Conservation (phyloP, 768 basidiomycete genomes). For the Russula compacta region DNA sequence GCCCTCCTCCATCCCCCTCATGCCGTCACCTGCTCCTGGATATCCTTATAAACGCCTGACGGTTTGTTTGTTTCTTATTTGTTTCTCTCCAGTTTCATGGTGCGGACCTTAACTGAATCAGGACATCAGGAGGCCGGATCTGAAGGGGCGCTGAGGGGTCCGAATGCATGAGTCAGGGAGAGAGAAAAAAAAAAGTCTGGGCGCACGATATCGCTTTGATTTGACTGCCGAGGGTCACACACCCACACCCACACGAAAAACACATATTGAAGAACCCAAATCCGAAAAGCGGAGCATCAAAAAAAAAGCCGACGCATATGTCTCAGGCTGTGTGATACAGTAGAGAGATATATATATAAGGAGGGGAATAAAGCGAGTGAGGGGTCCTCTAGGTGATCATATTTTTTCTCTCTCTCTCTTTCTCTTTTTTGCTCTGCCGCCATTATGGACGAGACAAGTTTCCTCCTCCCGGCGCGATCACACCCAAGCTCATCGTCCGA, state of each 20-base stretch:
- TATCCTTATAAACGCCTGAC: not conserved
- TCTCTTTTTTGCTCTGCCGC: too few relatives aligned
- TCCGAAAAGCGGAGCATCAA: not conserved
- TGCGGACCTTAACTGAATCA: not conserved
- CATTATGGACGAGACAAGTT: not conserved
- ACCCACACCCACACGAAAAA: not conserved
- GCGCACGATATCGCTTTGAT: not conserved
- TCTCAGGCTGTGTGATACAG: not conserved
- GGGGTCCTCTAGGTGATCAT: too few relatives aligned
- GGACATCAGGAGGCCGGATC: not conserved
- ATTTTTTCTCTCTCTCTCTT: too few relatives aligned
- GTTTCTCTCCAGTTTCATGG: not conserved
- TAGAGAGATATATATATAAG: not conserved
- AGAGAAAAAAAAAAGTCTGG: not conserved
- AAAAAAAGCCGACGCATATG: not conserved
- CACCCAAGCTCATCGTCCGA: not conserved
- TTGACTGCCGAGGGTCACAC: not conserved
- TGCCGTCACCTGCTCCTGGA: not conserved
- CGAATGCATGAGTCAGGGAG: not conserved
- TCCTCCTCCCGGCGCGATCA: not conserved
- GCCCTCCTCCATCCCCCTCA: not conserved
- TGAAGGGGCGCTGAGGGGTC: not conserved
- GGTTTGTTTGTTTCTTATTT: not conserved
- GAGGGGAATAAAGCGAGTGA: not conserved
- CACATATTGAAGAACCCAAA: not conserved